Evolutionary conservation across 352 stramenopile species (phyloP), one percentile per base, ranked within the genome.

Genomic region (Globisporangium emineosum): DNA sequence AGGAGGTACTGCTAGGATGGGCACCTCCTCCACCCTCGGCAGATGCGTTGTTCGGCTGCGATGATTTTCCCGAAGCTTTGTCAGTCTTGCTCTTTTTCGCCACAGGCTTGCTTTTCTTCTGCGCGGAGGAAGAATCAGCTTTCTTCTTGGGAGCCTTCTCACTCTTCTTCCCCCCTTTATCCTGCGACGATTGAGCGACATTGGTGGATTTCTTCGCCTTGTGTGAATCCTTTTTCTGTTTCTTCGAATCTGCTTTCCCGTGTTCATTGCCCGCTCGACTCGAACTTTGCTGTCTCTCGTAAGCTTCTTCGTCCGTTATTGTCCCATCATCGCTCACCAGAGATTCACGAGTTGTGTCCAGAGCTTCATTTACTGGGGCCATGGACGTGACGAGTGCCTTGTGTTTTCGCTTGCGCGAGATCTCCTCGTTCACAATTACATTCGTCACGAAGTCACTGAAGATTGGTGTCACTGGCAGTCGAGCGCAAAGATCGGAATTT

Each of bases 391-490:
- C 47, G 5, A 57, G 33, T 29, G 51, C 75, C 65, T n/a, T 73
- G 30, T 25, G 72, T 57, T 88, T 90, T 5, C 81, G 73, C 57
- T 92, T 92, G 23, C 75, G 77, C 29, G 66, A 72, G 13, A 67
- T 57, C 2, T 89, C 79, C 17, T 74, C 74, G 15, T 70, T 75
- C 32, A 58, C 66, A 47, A 70, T 66, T 19, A 40, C 75, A 19
- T 66, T 85, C 37, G 85, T 91, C 53, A 93, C 76, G 35, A 62
- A 77, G 21, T 82, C 67, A 8, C 74, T 86, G 8, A 62, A 51
- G 25, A 93, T 78, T 15, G 84, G 80, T 2, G 73, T 67, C 19
- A 83, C 70, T 1, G 83, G 81, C 10, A 94, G 62, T 7, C 85
- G 75, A 19, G 86, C 83, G n/a, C 83, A 75, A 7, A 62, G 69